Conservation (phyloP, 805 yeast genomes). For the Cyberlindnera sargentensis region DNA sequence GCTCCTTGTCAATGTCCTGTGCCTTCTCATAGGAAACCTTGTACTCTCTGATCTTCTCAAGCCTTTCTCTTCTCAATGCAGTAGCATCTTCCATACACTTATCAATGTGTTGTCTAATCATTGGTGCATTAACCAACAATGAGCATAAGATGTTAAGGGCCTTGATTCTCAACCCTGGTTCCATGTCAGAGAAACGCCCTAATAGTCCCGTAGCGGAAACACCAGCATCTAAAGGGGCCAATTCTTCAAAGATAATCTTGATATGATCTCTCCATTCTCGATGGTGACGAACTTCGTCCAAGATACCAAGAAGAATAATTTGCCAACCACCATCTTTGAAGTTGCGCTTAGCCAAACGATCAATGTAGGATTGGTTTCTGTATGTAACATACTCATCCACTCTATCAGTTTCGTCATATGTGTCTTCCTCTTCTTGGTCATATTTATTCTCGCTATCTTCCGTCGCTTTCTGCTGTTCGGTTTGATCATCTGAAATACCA, state of each 20-base stretch:
- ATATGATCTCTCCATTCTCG: conserved; percentile 47
- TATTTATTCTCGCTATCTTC: conserved; percentile 17
- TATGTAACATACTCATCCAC: conserved; percentile 41
- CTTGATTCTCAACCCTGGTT: conserved; percentile 46
- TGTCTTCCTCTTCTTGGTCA: conserved; percentile 14
- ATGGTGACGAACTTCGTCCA: conserved; percentile 52
- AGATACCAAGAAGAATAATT: conserved; percentile 63
- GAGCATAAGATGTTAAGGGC: conserved; percentile 58
- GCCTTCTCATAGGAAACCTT: conserved; percentile 47
- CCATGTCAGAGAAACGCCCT: conserved; percentile 49
- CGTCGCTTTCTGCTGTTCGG: conserved; percentile 12
- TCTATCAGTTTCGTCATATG: conserved; percentile 16
- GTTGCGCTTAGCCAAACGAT: conserved; percentile 61
- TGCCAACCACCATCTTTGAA: conserved; percentile 88
- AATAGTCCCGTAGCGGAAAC: conserved; percentile 44
- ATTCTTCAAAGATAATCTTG: conserved; percentile 38
- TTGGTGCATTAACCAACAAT: conserved; percentile 49
- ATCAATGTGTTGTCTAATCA: conserved; percentile 60
- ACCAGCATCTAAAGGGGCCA: conserved; percentile 50
- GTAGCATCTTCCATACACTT: conserved; percentile 59
- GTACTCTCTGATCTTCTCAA: conserved; percentile 58
- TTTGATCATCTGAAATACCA: conserved; percentile 5
- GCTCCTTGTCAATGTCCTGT: conserved; percentile 36
- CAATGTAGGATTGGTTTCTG: conserved; percentile 68
- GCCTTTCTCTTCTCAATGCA: conserved; percentile 53